Evolutionary conservation across 1,284 basidiomycete genomes (phyloP).

Genomic region (Ustilago bromivora): DNA sequence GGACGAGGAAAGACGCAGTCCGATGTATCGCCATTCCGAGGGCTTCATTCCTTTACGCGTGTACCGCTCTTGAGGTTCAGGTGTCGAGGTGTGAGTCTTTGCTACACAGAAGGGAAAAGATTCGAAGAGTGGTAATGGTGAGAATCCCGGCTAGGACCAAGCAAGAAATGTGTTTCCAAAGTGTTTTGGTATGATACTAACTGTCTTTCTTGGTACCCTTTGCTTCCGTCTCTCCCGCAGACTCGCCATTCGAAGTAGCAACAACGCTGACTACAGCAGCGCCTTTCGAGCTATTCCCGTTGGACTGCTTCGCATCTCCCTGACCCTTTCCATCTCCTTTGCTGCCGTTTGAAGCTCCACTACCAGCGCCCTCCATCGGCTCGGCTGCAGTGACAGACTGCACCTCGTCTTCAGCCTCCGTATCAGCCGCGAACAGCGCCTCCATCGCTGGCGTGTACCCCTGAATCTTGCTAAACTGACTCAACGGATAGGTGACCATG

Average conservation of each 20-base stretch:
- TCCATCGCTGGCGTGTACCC: slow-evolving; percentile 80
- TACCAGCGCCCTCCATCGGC: not conserved
- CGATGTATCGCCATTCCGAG: slow-evolving; percentile 36
- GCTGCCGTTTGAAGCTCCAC: not conserved
- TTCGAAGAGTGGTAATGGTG: not conserved
- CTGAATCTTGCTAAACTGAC: slow-evolving; percentile 84
- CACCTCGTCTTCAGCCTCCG: slow-evolving; percentile 74
- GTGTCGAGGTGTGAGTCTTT: not conserved
- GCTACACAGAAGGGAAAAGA: slow-evolving; percentile 11
- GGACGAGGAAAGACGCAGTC: slow-evolving; percentile 15
- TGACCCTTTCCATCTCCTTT: slow-evolving; percentile 1
- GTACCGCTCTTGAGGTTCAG: slow-evolving; percentile 1
- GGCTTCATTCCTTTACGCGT: slow-evolving; percentile 43
- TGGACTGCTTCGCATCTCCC: slow-evolving; percentile 8
- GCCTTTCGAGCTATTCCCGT: not conserved
- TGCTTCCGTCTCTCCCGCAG: not conserved
- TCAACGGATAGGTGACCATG: slow-evolving; percentile 78
- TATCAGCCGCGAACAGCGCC: slow-evolving; percentile 76
- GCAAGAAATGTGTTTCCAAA: not conserved
- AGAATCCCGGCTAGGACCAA: not conserved
- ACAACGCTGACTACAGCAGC: slow-evolving; percentile 13
- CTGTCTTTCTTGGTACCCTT: slow-evolving; percentile 19
- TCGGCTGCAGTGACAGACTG: slow-evolving; percentile 4
- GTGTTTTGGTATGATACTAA: slow-evolving; percentile 15
- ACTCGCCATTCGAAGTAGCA: slow-evolving; percentile 2